A percentile compares a stretch with the other conserved stretches of the same genome.
phyloP scores from a whole-genome alignment of 2,329 filamentous ascomycete species.

The Chaetothyriales sp. region DNA sequence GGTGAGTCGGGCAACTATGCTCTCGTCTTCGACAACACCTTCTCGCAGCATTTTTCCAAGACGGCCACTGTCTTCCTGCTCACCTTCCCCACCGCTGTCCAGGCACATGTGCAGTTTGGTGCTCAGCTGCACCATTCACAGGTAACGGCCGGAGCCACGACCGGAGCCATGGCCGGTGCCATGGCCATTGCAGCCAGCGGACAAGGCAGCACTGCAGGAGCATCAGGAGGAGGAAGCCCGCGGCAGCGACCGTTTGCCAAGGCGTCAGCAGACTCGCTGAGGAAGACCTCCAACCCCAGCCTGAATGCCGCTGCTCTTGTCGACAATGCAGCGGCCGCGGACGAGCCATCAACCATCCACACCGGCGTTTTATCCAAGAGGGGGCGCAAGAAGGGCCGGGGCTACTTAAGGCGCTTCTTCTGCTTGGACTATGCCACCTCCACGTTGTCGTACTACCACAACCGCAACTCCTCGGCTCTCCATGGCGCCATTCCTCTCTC shows the following conservation, averaged over 20 bases:
- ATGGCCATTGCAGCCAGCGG: slow-evolving; percentile 18
- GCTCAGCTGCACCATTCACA: slow-evolving; percentile 39
- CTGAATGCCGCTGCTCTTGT: slow-evolving; percentile 5
- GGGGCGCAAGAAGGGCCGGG: slow-evolving; percentile 82
- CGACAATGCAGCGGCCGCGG: slow-evolving; percentile 2
- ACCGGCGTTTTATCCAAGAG: slow-evolving; percentile 80
- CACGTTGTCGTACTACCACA: slow-evolving; percentile 92
- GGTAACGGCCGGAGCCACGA: slow-evolving; percentile 35
- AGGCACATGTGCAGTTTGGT: slow-evolving; percentile 29
- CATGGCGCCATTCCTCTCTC: slow-evolving; percentile 86
- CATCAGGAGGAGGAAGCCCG: slow-evolving; percentile 23
- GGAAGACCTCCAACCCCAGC: slow-evolving; percentile 20
- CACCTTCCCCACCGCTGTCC: slow-evolving; percentile 70
- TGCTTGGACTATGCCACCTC: slow-evolving; percentile 89
- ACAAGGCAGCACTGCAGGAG: slow-evolving; percentile 3
- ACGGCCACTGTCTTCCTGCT: slow-evolving; percentile 88
- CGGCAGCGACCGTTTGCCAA: slow-evolving; percentile 27
- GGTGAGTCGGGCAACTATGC: slow-evolving; percentile 86
- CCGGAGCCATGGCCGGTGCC: slow-evolving; percentile 34
- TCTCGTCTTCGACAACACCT: slow-evolving; percentile 95
- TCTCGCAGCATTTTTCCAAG: slow-evolving; percentile 89
- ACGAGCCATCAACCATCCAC: slow-evolving; percentile 45
- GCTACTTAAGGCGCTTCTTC: slow-evolving; percentile 86
- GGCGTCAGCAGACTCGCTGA: slow-evolving; percentile 40
- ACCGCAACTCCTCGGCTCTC: slow-evolving; percentile 80